These are phyloP conservation scores for Mortierella sp. DNA, from an alignment of 371 early-diverging fungal genomes.

Conservation along the genomic window DNA sequence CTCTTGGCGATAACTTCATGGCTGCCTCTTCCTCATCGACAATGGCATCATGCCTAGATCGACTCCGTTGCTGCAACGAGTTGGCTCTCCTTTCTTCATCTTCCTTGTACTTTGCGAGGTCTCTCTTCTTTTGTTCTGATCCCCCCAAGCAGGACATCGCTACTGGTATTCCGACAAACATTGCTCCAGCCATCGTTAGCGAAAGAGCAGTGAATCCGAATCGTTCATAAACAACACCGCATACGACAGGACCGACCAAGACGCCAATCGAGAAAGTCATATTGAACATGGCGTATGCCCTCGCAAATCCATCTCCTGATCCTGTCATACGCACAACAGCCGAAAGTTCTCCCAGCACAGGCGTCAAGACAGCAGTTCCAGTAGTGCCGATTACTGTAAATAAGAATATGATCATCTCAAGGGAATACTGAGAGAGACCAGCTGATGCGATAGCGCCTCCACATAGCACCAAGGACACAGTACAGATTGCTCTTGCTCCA, in stretches of 20 bases:
- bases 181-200: conserved; percentile 33
- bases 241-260: conserved; percentile 57
- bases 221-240: conserved; percentile 57
- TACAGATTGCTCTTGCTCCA: conserved; percentile 54
- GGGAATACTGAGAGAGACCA: conserved; percentile 20
- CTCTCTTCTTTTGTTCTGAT: conserved; percentile 22
- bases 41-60: conserved; percentile 19
- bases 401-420: conserved; percentile 47
- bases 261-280: conserved; percentile 63
- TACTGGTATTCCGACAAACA: conserved; percentile 42
- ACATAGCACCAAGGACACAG: conserved; percentile 57
- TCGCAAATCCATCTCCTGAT: conserved; percentile 58
- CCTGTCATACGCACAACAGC: conserved; percentile 57
- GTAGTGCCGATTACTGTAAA: conserved; percentile 60
- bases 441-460: conserved; percentile 33
- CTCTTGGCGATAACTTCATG: conserved; percentile 2
- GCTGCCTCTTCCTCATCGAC: conserved; percentile 10
- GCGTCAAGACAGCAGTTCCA: conserved; percentile 58
- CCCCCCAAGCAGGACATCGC: conserved; percentile 38
- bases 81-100: conserved; percentile 21
- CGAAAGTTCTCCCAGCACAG: conserved; percentile 62
- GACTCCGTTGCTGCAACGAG: neutral
- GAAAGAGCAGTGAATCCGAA: conserved; percentile 58
- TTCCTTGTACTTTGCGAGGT: conserved; percentile 38
- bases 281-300: conserved; percentile 64